Base-by-base conservation (phyloP, 1,284 basidiomycete genomes). In the Ustilago sp. region DNA sequence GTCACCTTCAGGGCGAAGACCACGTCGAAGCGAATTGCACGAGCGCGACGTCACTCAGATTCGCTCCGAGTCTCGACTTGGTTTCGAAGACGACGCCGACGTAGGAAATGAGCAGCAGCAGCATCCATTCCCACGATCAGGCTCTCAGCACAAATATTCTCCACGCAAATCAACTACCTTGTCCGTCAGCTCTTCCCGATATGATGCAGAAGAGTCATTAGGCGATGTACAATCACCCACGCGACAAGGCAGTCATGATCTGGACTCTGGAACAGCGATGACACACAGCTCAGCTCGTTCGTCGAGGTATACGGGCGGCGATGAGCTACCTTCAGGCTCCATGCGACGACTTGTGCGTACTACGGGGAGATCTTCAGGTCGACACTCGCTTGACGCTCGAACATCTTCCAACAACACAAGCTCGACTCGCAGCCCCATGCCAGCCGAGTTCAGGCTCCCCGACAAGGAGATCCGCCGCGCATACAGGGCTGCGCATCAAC, bases 11-110 rank as follows among this genome's bases (percentile, higher is more conserved):
- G 35, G 58, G 31, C 61, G 65, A 13, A 51, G 73, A 35, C 59
- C 56, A 31, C 62, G 72, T 35, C 60, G 79, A 31, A 80, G 78
- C 58, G 75, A 70, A 32, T 58, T 78, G 61, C 77, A 78, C 36
- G 72, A 78, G 61, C 72, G 71, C 19, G 72, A 81, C n/a, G 65
- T 81, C 48, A 66, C 50, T n/a, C 74, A 71, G 45, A 73, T 81
- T 17, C 65, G 78, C 35, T 78, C 80, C 45, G 78, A 81, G 36
- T 78, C 78, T 23, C 67, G 76, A 11, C 38, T 80, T 0, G 75
- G 75, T 12, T 51, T 51, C n/a, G 45, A 54, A 36, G 28, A 54
- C 31, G 63, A 41, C 23, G 64, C 55, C 17, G 63, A 71, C 17
- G 23, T 13, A 4, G 58, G 38, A 0, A 54, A 38, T 13, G 47